These are phyloP conservation scores for Fusarium nygamai DNA, from an alignment of 2,329 filamentous ascomycete genomes.

Conservation along the genomic window DNA sequence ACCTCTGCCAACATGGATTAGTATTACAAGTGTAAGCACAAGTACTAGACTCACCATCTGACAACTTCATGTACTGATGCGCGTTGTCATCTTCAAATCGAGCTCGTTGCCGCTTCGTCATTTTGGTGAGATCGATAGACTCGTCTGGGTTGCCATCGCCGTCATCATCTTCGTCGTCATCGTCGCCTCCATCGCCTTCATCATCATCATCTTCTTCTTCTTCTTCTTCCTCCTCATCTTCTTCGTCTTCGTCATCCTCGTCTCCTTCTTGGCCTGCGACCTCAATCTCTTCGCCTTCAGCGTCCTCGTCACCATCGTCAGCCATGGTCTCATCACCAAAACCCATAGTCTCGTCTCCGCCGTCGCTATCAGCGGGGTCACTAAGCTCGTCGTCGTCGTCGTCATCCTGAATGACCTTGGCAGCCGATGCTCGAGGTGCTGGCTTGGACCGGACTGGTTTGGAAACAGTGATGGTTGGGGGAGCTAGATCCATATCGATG, in stretches of 20 bases:
- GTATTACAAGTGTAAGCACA: not conserved
- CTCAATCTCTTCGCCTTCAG: slow-evolving; percentile 58
- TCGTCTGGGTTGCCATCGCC: slow-evolving; percentile 59
- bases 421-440: slow-evolving; percentile 46
- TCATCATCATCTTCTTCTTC: slow-evolving; percentile 41
- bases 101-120: slow-evolving; percentile 69
- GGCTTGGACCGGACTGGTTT: slow-evolving; percentile 54
- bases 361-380: slow-evolving; percentile 62
- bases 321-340: slow-evolving; percentile 58
- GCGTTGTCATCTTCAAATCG: slow-evolving; percentile 64
- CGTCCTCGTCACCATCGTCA: slow-evolving; percentile 58
- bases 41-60: slow-evolving; percentile 60
- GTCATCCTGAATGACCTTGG: slow-evolving; percentile 52
- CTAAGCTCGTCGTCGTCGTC: slow-evolving; percentile 65
- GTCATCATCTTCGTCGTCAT: slow-evolving; percentile 55
- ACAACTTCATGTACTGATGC: slow-evolving; percentile 68
- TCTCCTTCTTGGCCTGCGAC: slow-evolving; percentile 55
- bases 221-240: slow-evolving; percentile 51
- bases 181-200: slow-evolving; percentile 54
- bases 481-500: slow-evolving; percentile 56
- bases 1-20: slow-evolving; percentile 58
- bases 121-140: slow-evolving; percentile 65
- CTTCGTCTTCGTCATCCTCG: slow-evolving; percentile 56
- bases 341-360: slow-evolving; percentile 50
- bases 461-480: slow-evolving; percentile 60